Conservation (phyloP, 2,329 filamentous ascomycete genomes). For the Talaromyces sp. region DNA sequence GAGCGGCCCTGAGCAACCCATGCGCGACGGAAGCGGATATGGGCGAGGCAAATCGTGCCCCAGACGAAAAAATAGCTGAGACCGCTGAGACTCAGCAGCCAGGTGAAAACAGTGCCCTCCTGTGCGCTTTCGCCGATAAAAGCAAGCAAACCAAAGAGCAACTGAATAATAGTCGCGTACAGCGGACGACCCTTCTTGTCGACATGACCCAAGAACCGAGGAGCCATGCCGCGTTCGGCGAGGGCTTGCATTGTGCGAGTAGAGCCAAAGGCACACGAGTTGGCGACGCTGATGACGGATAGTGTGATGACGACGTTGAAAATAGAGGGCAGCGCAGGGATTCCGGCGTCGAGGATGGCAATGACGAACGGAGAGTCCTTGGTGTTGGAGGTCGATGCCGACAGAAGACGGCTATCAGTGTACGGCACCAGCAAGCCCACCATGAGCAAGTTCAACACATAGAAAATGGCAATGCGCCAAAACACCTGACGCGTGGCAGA, state of each 20-base stretch:
- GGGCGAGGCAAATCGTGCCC: constrained; percentile 60
- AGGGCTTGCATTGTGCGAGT: constrained; percentile 55
- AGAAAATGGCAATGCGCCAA: constrained; percentile 49
- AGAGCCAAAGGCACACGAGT: constrained; percentile 54
- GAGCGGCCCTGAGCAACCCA: constrained; percentile 56
- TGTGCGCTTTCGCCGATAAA: constrained; percentile 39
- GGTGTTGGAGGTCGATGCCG: constrained; percentile 35
- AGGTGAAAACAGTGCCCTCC: constrained; percentile 54
- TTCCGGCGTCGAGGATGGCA: constrained; percentile 56
- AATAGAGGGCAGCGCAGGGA: constrained; percentile 56
- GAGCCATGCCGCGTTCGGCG: constrained; percentile 42
- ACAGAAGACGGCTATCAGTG: constrained; percentile 36
- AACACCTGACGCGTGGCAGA: constrained; percentile 48
- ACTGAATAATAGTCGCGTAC: constrained; percentile 35
- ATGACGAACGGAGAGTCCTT: constrained; percentile 63
- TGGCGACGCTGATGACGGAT: constrained; percentile 56
- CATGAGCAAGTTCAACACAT: constrained; percentile 42
- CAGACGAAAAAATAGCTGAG: constrained; percentile 61
- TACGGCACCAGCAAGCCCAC: constrained; percentile 43
- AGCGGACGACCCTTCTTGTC: constrained; percentile 43
- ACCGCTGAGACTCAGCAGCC: constrained; percentile 61
- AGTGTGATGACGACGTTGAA: constrained; percentile 65
- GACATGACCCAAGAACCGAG: constrained; percentile 40
- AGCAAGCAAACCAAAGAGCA: constrained; percentile 36
- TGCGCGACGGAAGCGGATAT: constrained; percentile 62